Evolutionary conservation across 2,329 filamentous ascomycete genomes (phyloP), one percentile per base, ranked within the genome.

Genomic region (Zymoseptoria passerinii): DNA sequence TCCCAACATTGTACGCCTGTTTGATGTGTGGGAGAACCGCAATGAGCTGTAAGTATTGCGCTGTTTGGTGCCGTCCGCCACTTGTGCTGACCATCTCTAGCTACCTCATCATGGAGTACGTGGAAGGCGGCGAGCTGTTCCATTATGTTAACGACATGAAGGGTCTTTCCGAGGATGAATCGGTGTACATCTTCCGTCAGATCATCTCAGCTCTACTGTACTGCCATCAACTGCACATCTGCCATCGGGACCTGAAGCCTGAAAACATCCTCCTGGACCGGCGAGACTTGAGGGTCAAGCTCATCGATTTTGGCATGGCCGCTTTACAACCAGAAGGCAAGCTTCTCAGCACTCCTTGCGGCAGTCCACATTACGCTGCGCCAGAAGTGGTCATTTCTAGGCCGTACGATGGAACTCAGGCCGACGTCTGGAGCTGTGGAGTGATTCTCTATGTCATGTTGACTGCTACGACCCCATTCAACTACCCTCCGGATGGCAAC

Each of bases 261-360:
- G 94, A 99, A 75, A 99, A 99, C 68, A 96, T 99, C 51, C 80
- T 99, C 18, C 80, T 99, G 54, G 91, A 91, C 58, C 78, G 79
- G 2, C 78, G 86, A 5, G 75, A 72, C 52, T 82, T 87, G 55
- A 85, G 89, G 58, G 85, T 97, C 72, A 99, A 97, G 75, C 86
- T 99, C 67, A 92, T 92, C 54, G 94, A 99, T 73, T 99, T 99
- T 73, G 92, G 94, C 49, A 96, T 99, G 92, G 94, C 94, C 50
- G 92, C 92, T 3, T 79, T 97, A 49, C 92, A 97, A 72, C 89
- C 89, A 3, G 81, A 84, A 23, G 87, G 85, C 8, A 86, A 90
- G 64, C 86, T 86, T 70, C 81, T 99, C 28, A 88, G 84, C 58
- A 97, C 94, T 0, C 90, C 92, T 4, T 99, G 94, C 68, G 94